Conservation (phyloP, 1,284 basidiomycete genomes). For the Exobasidium rhododendri region DNA sequence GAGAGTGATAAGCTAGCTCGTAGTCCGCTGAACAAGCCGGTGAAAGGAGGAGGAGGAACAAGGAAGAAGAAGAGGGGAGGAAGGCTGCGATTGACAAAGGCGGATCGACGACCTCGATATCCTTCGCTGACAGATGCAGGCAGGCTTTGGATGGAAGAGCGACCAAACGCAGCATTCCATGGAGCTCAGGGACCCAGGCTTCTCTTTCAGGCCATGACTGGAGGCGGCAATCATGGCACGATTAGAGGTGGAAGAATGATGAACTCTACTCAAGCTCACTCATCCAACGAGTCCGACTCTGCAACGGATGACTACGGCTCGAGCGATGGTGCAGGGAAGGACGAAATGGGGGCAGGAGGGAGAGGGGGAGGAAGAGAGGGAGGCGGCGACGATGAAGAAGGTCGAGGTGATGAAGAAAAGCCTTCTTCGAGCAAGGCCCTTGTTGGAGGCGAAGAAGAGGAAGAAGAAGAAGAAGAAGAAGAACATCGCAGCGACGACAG, state of each 20-base stretch:
- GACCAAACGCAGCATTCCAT: conserved; percentile 2
- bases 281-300: conserved; percentile 9
- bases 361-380: conserved; percentile 23
- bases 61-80: too few relatives aligned
- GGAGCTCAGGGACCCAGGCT: neutral
- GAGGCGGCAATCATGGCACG: neutral
- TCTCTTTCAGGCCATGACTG: neutral
- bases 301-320: conserved; percentile 42
- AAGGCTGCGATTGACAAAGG: neutral
- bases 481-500: conserved; percentile 23
- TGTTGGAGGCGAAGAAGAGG: conserved; percentile 16
- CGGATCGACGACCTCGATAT: conserved; percentile 11
- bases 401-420: conserved; percentile 19
- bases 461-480: conserved; percentile 22
- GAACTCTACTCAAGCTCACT: neutral
- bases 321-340: conserved; percentile 35
- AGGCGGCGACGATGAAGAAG: conserved; percentile 19
- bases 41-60: too few relatives aligned
- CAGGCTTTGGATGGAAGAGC: conserved; percentile 12
- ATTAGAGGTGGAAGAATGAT: neutral
- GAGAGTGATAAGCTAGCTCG: neutral
- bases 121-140: conserved; percentile 24
- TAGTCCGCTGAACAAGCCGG: too few relatives aligned
- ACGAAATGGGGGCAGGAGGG: neutral
- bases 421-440: conserved; percentile 12